Conservation (phyloP, 352 stramenopile genomes). For the Peronospora destructor region DNA sequence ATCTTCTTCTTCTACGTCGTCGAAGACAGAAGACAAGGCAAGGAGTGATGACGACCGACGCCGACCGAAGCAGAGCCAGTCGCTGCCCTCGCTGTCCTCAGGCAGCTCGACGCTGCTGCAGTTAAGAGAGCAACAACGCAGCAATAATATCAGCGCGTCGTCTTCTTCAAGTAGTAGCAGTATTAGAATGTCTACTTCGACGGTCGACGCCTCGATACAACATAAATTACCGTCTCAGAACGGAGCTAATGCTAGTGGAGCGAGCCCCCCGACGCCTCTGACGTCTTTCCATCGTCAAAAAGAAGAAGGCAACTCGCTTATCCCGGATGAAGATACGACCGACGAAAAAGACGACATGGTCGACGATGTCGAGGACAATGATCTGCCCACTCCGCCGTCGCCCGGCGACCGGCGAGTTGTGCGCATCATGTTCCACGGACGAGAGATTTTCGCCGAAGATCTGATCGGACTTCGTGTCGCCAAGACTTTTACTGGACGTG, state of each 20-base stretch:
- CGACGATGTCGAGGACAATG: conserved; percentile 21
- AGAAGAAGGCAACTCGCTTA: conserved; percentile 19
- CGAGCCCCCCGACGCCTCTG: not conserved
- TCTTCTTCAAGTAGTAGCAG: conserved; percentile 3
- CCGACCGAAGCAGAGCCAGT: conserved; percentile 1
- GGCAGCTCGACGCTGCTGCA: conserved; percentile 34
- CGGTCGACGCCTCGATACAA: not conserved
- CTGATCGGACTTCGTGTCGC: conserved; percentile 75
- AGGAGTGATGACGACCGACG: not conserved
- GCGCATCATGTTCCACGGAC: conserved; percentile 66
- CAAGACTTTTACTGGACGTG: conserved; percentile 74
- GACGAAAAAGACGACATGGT: conserved; percentile 15
- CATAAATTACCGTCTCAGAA: conserved; percentile 1
- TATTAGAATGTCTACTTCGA: not conserved
- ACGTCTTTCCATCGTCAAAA: conserved; percentile 16
- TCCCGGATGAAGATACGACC: conserved; percentile 21
- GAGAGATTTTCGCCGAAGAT: conserved; percentile 65
- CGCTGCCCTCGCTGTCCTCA: conserved; percentile 43
- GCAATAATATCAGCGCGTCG: conserved; percentile 6
- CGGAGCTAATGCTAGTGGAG: not conserved
- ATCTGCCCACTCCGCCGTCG: conserved; percentile 19
- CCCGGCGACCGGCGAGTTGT: conserved; percentile 33
- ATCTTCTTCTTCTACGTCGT: not conserved
- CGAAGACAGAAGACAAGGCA: conserved; percentile 3
- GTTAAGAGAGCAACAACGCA: conserved; percentile 12